A percentile compares a stretch with the other conserved stretches of the same genome.
Conservation (phyloP, 495 filamentous ascomycete genomes). For the Tuber melanosporum region DNA sequence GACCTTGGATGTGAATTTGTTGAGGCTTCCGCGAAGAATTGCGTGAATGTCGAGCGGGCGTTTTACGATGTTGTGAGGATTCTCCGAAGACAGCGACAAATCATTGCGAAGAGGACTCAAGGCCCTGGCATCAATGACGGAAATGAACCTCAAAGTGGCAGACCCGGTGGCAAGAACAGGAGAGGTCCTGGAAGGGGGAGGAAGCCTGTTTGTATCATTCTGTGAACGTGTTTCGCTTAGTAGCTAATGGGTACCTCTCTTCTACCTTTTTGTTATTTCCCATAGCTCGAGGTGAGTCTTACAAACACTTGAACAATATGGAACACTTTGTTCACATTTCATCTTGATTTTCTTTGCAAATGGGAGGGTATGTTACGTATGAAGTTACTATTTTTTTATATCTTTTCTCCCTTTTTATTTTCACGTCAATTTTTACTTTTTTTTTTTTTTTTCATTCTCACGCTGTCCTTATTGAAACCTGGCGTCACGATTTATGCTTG, state of each 20-base stretch:
- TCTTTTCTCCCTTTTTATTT: background rate
- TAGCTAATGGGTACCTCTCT: background rate
- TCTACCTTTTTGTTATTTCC: background rate
- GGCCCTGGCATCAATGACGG: slow-evolving; percentile 29
- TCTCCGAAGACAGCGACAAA: slow-evolving; percentile 70
- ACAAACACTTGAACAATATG: background rate
- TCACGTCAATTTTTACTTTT: background rate
- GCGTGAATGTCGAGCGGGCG: slow-evolving; percentile 97
- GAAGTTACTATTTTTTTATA: background rate
- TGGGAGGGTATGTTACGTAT: slow-evolving; percentile 1
- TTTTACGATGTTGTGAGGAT: slow-evolving; percentile 97
- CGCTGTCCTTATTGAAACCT: slow-evolving; percentile 34
- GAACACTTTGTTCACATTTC: background rate
- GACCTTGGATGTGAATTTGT: slow-evolving; percentile 95
- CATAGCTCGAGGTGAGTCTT: background rate
- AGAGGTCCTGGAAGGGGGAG: slow-evolving; percentile 16
- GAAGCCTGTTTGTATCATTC: slow-evolving; percentile 23
- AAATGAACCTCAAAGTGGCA: slow-evolving; percentile 15
- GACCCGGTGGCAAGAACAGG: slow-evolving; percentile 6
- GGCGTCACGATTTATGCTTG: slow-evolving; percentile 6
- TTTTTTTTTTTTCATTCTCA: slow-evolving; percentile 23
- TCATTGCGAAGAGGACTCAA: slow-evolving; percentile 31
- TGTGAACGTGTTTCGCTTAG: slow-evolving; percentile 6
- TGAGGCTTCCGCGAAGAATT: slow-evolving; percentile 97
- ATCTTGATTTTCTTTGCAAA: background rate